phyloP scores from a whole-genome alignment of 2,329 filamentous ascomycete species.

The Diaporthe helianthi region DNA sequence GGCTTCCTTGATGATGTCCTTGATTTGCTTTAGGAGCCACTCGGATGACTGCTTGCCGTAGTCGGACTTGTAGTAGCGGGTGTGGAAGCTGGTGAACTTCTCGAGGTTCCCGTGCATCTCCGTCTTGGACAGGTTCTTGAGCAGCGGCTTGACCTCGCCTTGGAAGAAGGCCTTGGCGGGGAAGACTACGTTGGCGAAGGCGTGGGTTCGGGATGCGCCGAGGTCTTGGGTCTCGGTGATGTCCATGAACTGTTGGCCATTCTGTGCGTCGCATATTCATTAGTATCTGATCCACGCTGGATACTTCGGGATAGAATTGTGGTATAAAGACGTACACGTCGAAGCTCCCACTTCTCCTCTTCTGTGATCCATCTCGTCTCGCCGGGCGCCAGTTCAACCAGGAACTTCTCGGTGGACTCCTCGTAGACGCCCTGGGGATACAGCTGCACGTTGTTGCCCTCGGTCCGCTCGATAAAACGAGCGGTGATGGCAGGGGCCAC shows the following conservation, averaged over 20 bases:
- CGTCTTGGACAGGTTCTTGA: conserved; percentile 65
- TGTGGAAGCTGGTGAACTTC: conserved; percentile 71
- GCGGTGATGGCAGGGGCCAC: conserved; percentile 62
- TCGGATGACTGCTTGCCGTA: conserved; percentile 75
- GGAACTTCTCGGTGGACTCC: conserved; percentile 60
- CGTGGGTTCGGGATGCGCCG: conserved; percentile 49
- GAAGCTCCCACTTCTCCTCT: conserved; percentile 92
- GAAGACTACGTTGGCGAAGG: conserved; percentile 47
- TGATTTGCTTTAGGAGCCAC: conserved; percentile 75
- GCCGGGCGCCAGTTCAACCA: conserved; percentile 86
- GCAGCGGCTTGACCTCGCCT: conserved; percentile 62
- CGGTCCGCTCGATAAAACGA: conserved; percentile 62
- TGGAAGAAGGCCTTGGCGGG: conserved; percentile 65
- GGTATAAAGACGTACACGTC: conserved; percentile 66
- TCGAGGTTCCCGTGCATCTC: conserved; percentile 73
- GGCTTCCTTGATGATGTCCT: conserved; percentile 64
- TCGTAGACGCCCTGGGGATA: conserved; percentile 47
- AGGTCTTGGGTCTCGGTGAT: conserved; percentile 71
- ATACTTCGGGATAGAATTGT: not conserved
- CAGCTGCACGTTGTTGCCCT: conserved; percentile 59
- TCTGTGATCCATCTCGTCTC: conserved; percentile 89
- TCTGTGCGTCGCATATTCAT: conserved; percentile 49
- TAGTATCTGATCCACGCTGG: not conserved
- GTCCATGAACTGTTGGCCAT: conserved; percentile 79
- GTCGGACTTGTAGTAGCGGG: conserved; percentile 69